These are phyloP conservation scores for Phalaenopsis aphrodite DNA, from an alignment of 106 monocot species.

Conservation along the genomic window DNA sequence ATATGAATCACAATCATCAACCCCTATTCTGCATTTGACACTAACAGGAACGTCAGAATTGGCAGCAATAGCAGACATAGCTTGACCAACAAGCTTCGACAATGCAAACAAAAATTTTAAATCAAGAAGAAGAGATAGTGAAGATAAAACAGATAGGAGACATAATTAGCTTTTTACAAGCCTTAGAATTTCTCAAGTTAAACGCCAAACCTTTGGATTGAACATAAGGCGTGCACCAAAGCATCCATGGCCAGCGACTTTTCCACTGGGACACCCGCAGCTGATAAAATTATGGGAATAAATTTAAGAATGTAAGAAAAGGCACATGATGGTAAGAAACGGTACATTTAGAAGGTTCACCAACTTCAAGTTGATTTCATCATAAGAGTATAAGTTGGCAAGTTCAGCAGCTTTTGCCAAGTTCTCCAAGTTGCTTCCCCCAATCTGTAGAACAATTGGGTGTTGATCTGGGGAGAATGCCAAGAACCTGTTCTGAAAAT, in stretches of 20 bases:
- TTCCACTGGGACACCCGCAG: slow-evolving; percentile 95
- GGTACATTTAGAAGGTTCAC: not conserved
- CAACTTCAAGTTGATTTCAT: slow-evolving; percentile 95
- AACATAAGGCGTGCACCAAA: slow-evolving; percentile 97
- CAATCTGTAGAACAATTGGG: slow-evolving; percentile 95
- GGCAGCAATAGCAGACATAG: slow-evolving; percentile 87
- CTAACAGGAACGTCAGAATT: slow-evolving; percentile 88
- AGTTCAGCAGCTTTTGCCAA: slow-evolving; percentile 87
- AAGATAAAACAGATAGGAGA: not conserved
- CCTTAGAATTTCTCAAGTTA: not conserved
- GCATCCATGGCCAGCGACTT: slow-evolving; percentile 98
- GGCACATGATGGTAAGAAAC: not conserved
- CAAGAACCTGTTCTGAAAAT: slow-evolving; percentile 83
- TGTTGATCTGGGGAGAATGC: slow-evolving; percentile 82
- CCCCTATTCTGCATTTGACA: slow-evolving; percentile 98
- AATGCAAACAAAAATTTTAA: slow-evolving; percentile 10
- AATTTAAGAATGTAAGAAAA: slow-evolving; percentile 1
- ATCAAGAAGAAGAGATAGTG: not conserved
- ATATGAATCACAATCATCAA: slow-evolving; percentile 91
- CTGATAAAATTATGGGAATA: slow-evolving; percentile 28
- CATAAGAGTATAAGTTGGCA: slow-evolving; percentile 72
- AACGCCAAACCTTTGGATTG: slow-evolving; percentile 71
- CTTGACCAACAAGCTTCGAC: slow-evolving; percentile 86
- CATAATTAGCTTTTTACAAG: not conserved
- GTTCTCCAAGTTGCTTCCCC: slow-evolving; percentile 92